A percentile compares a stretch with the other conserved stretches of the same genome.
Evolutionary conservation across 805 yeast genomes (phyloP).

Genomic region (Sugiyamaella qingdaonensis): DNA sequence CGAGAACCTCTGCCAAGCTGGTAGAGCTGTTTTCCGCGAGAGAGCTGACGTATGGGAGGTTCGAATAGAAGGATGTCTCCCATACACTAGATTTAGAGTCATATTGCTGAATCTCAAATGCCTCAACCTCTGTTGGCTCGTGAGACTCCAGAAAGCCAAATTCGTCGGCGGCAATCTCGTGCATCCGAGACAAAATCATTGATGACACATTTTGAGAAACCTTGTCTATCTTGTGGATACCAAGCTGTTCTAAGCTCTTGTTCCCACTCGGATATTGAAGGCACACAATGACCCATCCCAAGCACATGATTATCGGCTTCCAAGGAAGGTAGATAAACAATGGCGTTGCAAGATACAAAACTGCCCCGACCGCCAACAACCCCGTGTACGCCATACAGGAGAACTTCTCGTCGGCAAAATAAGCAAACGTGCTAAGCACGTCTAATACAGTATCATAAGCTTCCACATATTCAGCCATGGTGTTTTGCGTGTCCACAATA

Average conservation of each 20-base stretch:
- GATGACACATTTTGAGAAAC: neutral
- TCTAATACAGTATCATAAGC: conserved; percentile 54
- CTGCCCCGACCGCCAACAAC: conserved; percentile 30
- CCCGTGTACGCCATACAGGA: conserved; percentile 51
- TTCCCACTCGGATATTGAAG: conserved; percentile 12
- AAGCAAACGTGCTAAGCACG: conserved; percentile 53
- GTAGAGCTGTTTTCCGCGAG: conserved; percentile 9
- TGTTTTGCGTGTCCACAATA: conserved; percentile 79
- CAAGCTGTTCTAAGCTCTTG: neutral
- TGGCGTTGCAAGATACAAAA: conserved; percentile 31
- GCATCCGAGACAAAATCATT: neutral
- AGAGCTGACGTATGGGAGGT: conserved; percentile 12
- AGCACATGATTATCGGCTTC: conserved; percentile 34
- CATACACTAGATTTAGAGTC: conserved; percentile 27
- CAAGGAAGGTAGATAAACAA: conserved; percentile 35
- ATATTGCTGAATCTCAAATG: conserved; percentile 35
- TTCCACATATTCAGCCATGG: conserved; percentile 60
- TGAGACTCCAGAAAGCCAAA: conserved; percentile 39
- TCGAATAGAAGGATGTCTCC: conserved; percentile 14
- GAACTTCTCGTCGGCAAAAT: conserved; percentile 52
- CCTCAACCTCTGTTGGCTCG: conserved; percentile 52
- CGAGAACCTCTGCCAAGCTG: conserved; percentile 13
- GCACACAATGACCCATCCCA: conserved; percentile 47
- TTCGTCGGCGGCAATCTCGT: conserved; percentile 34
- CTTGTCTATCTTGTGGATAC: conserved; percentile 1